phyloP scores from a whole-genome alignment of 129 eudicot species.

The Pseudognaphalium luteoalbum region DNA sequence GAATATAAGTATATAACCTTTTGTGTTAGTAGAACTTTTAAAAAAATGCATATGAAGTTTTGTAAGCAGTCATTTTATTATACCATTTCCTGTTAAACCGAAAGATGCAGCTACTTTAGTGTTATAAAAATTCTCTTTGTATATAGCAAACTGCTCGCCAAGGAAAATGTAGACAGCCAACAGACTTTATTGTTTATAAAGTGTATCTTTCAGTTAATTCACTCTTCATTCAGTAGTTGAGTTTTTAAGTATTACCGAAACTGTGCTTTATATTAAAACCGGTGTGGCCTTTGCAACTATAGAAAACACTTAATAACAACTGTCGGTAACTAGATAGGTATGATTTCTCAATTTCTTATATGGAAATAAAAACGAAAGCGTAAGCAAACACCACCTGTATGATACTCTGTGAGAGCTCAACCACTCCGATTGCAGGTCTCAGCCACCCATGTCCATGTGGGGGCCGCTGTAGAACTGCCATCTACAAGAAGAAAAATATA shows the following conservation, averaged over 20 bases:
- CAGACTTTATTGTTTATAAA: neutral
- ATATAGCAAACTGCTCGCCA: neutral
- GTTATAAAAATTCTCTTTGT: neutral
- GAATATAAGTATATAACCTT: neutral
- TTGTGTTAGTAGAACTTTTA: neutral
- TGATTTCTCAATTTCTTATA: neutral
- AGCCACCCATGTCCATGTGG: constrained; percentile 96
- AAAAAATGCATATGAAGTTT: neutral
- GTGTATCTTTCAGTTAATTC: neutral
- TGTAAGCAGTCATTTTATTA: neutral
- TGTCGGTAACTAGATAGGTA: neutral
- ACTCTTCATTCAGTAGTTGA: neutral
- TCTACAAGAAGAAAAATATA: constrained; percentile 48
- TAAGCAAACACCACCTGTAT: constrained; percentile 60
- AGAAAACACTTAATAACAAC: neutral
- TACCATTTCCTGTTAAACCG: neutral
- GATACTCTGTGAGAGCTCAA: constrained; percentile 89
- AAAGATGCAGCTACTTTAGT: neutral
- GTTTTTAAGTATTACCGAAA: neutral
- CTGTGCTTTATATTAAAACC: neutral
- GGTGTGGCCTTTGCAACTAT: neutral
- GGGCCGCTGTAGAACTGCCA: constrained; percentile 87
- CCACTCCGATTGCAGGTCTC: constrained; percentile 95
- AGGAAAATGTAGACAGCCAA: neutral
- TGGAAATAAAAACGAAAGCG: neutral